Evolutionary conservation across 108 stramenopile species (phyloP).

Genomic region (Parmales sp.): DNA sequence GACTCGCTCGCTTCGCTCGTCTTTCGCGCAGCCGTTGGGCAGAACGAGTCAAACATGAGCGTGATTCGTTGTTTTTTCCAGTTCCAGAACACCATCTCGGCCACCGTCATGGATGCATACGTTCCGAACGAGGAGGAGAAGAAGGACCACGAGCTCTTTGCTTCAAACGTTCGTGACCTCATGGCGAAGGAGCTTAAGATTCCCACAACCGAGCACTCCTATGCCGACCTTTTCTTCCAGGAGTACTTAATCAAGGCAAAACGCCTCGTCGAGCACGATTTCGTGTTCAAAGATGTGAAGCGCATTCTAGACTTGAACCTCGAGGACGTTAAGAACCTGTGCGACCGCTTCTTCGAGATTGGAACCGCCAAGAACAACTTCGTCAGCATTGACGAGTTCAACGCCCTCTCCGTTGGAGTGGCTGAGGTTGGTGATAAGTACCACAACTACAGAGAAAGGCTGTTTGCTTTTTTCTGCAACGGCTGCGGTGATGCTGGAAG

Average conservation of each 20-base stretch:
- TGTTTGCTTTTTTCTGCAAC: background rate
- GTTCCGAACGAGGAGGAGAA: constrained; percentile 12
- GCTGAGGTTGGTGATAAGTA: too few species aligned
- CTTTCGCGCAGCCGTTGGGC: background rate
- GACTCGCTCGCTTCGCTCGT: too few species aligned
- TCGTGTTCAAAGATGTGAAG: background rate
- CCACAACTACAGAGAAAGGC: background rate
- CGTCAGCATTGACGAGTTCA: background rate
- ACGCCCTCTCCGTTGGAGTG: background rate
- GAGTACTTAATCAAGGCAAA: too few species aligned
- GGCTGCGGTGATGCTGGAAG: background rate
- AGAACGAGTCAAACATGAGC: background rate
- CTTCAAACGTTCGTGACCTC: background rate
- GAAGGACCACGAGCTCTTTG: background rate
- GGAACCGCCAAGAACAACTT: background rate
- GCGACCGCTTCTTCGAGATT: background rate
- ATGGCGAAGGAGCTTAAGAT: constrained; percentile 18
- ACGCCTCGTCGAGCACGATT: too few species aligned
- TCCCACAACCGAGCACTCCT: constrained; percentile 22
- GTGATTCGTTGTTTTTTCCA: background rate
- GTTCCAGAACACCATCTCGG: background rate
- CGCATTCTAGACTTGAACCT: background rate
- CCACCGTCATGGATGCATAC: background rate
- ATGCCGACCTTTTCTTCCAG: constrained; percentile 12
- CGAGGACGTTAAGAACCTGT: background rate